These are phyloP conservation scores for Phialemoniopsis sp. DNA, from an alignment of 2,329 filamentous ascomycete species.

Conservation along the genomic window DNA sequence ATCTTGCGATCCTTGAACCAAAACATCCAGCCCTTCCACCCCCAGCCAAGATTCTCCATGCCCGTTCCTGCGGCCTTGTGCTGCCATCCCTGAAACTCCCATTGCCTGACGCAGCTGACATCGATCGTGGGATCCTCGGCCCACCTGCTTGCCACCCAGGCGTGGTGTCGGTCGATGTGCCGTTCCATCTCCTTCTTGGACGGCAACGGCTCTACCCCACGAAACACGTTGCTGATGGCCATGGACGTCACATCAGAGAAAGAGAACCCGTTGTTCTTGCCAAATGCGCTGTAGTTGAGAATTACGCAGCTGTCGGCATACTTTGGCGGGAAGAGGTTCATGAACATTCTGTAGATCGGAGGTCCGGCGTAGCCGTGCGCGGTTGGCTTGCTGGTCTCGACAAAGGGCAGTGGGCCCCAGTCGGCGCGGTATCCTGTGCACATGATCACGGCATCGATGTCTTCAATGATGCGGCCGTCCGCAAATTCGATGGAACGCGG, in stretches of 20 bases:
- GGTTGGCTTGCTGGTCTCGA: constrained; percentile 18
- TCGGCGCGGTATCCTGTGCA: constrained; percentile 28
- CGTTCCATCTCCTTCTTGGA: constrained; percentile 26
- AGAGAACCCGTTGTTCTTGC: constrained; percentile 27
- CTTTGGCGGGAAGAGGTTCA: constrained; percentile 38
- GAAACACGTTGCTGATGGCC: constrained; percentile 39
- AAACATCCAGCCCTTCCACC: constrained; percentile 31
- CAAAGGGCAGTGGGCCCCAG: constrained; percentile 19
- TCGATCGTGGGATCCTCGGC: constrained; percentile 14
- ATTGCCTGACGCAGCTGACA: constrained; percentile 18
- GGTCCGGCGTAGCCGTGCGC: constrained; percentile 19
- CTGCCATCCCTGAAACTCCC: constrained; percentile 32
- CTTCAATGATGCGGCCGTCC: constrained; percentile 18
- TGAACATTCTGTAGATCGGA: constrained; percentile 30
- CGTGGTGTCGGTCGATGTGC: constrained; percentile 25
- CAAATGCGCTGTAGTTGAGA: constrained; percentile 28
- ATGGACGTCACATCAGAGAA: constrained; percentile 38
- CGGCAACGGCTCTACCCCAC: constrained; percentile 30
- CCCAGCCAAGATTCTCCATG: constrained; percentile 35
- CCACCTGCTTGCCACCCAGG: constrained; percentile 22
- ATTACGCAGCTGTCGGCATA: constrained; percentile 39
- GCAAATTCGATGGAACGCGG: constrained; percentile 19
- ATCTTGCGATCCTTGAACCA: constrained; percentile 32
- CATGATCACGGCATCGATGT: constrained; percentile 24
- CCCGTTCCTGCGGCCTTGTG: constrained; percentile 36